Evolutionary conservation across 2,329 filamentous ascomycete species (phyloP).

Genomic region (Dendryphion nanum): DNA sequence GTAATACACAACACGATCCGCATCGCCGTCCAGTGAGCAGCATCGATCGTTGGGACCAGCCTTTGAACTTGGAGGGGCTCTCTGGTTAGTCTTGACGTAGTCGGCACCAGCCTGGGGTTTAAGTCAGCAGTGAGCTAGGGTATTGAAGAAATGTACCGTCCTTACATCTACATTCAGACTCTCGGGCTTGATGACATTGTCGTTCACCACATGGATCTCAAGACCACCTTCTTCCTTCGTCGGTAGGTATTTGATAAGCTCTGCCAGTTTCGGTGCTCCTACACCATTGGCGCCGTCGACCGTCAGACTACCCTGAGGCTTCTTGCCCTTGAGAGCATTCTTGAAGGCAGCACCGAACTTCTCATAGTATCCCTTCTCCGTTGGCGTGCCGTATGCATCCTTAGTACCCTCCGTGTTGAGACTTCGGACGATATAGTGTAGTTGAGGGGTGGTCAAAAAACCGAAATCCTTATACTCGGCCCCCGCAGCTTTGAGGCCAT

Average conservation of each 20-base stretch:
- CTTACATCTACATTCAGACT: constrained; percentile 80
- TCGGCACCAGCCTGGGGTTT: constrained; percentile 78
- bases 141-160: background rate
- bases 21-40: constrained; percentile 92
- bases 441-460: constrained; percentile 91
- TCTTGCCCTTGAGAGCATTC: constrained; percentile 73
- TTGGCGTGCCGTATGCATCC: constrained; percentile 83
- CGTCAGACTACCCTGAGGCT: constrained; percentile 66
- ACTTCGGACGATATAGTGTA: constrained; percentile 94
- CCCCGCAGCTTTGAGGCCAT: constrained; percentile 73
- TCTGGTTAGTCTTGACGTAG: constrained; percentile 95
- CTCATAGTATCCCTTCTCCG: constrained; percentile 90
- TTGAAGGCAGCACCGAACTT: constrained; percentile 86
- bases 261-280: constrained; percentile 83
- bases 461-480: constrained; percentile 81
- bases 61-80: constrained; percentile 79
- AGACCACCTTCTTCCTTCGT: constrained; percentile 61
- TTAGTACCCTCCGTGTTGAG: constrained; percentile 88
- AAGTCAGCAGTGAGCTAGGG: background rate
- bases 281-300: constrained; percentile 98
- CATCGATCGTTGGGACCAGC: constrained; percentile 73
- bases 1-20: constrained; percentile 94
- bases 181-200: constrained; percentile 88
- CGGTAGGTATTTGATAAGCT: constrained; percentile 81
- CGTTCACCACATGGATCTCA: constrained; percentile 85